Evolutionary conservation across 1,284 basidiomycete genomes (phyloP).

Genomic region (Farysia itapuensis): DNA sequence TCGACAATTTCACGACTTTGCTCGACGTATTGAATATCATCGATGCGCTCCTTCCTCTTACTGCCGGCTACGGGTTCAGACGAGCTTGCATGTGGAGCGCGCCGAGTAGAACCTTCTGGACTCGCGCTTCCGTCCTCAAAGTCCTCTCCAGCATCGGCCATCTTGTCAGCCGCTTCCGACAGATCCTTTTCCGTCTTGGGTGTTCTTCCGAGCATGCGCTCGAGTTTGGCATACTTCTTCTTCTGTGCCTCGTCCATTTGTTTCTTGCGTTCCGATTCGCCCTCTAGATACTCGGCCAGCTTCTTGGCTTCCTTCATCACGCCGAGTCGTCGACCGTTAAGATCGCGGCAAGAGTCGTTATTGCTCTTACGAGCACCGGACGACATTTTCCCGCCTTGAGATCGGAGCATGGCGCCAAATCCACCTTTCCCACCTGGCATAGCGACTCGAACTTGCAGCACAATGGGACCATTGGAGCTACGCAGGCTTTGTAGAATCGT

Average conservation of each 20-base stretch:
- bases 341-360: conserved; percentile 90
- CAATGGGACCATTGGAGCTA: not conserved
- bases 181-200: conserved; percentile 54
- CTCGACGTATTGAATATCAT: conserved; percentile 88
- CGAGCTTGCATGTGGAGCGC: not conserved
- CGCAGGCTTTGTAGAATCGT: conserved; percentile 2
- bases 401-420: conserved; percentile 92
- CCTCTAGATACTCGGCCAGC: conserved; percentile 83
- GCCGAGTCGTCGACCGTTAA: conserved; percentile 83
- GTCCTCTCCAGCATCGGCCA: conserved; percentile 50
- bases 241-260: conserved; percentile 68
- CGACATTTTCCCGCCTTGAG: conserved; percentile 95
- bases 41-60: conserved; percentile 76
- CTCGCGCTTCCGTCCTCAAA: conserved; percentile 32
- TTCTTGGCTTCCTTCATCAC: conserved; percentile 97
- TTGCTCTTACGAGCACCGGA: conserved; percentile 67
- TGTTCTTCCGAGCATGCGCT: conserved; percentile 60
- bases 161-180: conserved; percentile 53
- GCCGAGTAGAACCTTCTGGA: conserved; percentile 3
- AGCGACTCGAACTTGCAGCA: conserved; percentile 33
- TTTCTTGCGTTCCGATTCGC: conserved; percentile 77
- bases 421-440: conserved; percentile 89
- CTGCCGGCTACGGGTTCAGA: conserved; percentile 63
- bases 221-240: conserved; percentile 80
- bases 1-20: conserved; percentile 90